Evolutionary conservation across 768 basidiomycete genomes (phyloP), one percentile per base, ranked within the genome.

Genomic region (Psilocybe cyanescens): DNA sequence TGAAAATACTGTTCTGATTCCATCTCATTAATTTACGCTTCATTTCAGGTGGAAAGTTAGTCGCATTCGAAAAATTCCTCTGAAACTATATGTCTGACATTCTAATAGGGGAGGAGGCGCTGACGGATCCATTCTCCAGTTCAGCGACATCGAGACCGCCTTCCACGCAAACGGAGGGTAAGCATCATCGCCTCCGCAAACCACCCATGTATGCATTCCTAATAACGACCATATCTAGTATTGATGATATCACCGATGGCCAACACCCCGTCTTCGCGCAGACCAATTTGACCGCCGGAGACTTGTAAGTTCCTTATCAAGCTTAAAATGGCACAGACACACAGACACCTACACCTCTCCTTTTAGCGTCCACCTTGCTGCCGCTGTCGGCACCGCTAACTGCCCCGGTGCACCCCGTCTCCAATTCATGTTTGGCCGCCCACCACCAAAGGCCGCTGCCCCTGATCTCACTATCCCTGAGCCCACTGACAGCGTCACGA

Each of bases 331-430:
- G 37, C 14, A 39, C 8, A 14, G 8, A 14, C 37, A 14, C 37
- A 44, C 41, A 44, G n/a, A 31, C 41, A 39, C 37, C 11, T 5
- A 19, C 7, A 44, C 14, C 14, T 55, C 29, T 37, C 49, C 31
- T 3, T 51, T 19, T 24, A 68, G 67, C 50, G 49, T 68, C 24
- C 67, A 68, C 31, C 62, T 68, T 4, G 67, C 67, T 30, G 67
- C 63, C 16, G 67, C 67, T 14, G 70, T 75, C 57, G 70, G 70
- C 16, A 61, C 67, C 46, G 61, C 68, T 35, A 77, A 76, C 67
- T 78, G 76, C 61, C 75, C 75, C 8, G 76, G 76, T 53, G 72
- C 75, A 9, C 75, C 75, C 11, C 68, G 65, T 14, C 65, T 78
- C 9, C 55, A 70, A 37, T 74, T 74, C 65, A 60, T 72, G 60